Conservation (phyloP, 768 basidiomycete species). For the Lactarius deliciosus region DNA sequence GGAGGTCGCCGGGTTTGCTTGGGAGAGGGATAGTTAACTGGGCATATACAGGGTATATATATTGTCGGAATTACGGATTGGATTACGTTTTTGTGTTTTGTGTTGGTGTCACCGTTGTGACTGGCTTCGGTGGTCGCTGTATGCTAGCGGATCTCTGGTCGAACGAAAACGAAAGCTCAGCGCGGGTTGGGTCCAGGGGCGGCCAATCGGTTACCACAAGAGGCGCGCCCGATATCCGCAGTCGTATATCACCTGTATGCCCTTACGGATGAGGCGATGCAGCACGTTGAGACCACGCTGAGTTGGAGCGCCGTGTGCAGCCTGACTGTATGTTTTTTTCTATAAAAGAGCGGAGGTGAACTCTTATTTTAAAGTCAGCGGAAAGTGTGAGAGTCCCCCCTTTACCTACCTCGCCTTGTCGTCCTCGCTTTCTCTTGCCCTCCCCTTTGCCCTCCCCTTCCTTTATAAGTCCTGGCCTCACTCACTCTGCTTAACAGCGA, state of each 20-base stretch:
- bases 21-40: conserved; percentile 10
- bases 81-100: conserved; percentile 5
- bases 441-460: background rate
- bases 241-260: background rate
- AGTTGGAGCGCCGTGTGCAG: conserved; percentile 8
- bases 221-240: background rate
- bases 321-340: background rate
- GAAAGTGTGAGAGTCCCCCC: background rate
- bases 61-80: conserved; percentile 17
- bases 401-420: too few species aligned
- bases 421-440: background rate
- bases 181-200: conserved; percentile 5
- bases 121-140: conserved; percentile 16
- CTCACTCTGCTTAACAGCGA: conserved; percentile 20
- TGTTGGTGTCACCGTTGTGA: conserved; percentile 10
- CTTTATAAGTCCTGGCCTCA: conserved; percentile 3
- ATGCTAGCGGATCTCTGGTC: conserved; percentile 19
- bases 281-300: conserved; percentile 26
- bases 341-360: conserved; percentile 9
- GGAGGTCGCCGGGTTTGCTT: conserved; percentile 30
- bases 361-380: conserved; percentile 22
- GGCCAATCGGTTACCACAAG: conserved; percentile 6
- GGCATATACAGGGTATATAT: conserved; percentile 10
- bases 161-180: conserved; percentile 26
- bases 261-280: conserved; percentile 11